Percentiles rank a stretch among this genome's conserved stretches.
Conservation (phyloP, 805 yeast genomes). For the Cyberlindnera subsufficiens region DNA sequence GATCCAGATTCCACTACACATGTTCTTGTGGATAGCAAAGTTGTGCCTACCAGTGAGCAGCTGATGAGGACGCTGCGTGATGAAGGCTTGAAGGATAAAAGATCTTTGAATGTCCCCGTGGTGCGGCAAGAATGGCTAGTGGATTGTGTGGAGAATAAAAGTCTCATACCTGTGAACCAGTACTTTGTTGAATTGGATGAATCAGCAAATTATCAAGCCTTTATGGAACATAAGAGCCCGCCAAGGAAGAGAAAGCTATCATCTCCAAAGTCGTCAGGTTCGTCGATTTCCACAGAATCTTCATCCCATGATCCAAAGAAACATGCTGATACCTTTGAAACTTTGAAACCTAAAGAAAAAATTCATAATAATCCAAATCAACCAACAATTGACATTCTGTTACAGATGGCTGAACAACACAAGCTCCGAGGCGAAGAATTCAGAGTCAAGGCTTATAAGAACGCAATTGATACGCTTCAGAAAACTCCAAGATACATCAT, state of each 20-base stretch:
- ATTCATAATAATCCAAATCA: conserved; percentile 17
- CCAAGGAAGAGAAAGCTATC: background rate
- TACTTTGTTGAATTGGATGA: conserved; percentile 10
- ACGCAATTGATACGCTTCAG: conserved; percentile 35
- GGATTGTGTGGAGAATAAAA: conserved; percentile 12
- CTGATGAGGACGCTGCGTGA: conserved; percentile 5
- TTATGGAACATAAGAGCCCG: conserved; percentile 2
- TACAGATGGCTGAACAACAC: conserved; percentile 18
- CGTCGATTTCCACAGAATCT: background rate
- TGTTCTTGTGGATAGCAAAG: conserved; percentile 16
- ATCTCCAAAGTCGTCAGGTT: background rate
- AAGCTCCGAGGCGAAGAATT: conserved; percentile 28
- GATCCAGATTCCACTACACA: conserved; percentile 10
- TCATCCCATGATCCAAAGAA: background rate
- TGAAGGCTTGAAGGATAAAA: background rate
- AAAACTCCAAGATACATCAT: conserved; percentile 24
- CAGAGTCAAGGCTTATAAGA: conserved; percentile 35
- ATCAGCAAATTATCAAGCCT: background rate
- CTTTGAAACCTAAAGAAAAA: background rate
- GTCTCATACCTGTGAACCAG: background rate
- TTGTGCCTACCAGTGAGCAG: conserved; percentile 7
- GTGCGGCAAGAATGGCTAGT: conserved; percentile 19
- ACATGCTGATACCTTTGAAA: background rate
- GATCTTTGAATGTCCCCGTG: conserved; percentile 1
- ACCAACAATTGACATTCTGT: conserved; percentile 14